Conservation (phyloP, 495 filamentous ascomycete genomes). For the Friedmanniomyces endolithicus region DNA sequence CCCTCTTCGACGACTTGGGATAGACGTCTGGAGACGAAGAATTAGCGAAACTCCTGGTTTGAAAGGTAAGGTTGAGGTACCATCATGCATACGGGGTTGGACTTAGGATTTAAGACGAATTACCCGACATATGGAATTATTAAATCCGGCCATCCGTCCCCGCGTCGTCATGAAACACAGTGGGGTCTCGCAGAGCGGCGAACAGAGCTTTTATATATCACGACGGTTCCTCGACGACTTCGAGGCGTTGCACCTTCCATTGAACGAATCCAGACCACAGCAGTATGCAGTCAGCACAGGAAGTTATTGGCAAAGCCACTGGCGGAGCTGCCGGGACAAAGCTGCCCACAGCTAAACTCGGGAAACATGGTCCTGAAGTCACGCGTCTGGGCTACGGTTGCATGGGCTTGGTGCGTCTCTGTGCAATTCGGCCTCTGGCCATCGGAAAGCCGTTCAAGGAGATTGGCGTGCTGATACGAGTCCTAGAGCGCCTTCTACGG, state of each 20-base stretch:
- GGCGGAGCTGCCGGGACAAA: neutral
- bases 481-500: slow-evolving; percentile 24
- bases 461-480: neutral
- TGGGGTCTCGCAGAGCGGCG: too few species aligned
- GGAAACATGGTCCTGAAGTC: slow-evolving; percentile 32
- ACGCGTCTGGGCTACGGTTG: slow-evolving; percentile 42
- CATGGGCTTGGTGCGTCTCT: slow-evolving; percentile 36
- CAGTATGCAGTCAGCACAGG: slow-evolving; percentile 12
- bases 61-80: too few species aligned
- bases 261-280: neutral
- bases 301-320: slow-evolving; percentile 8
- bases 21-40: too few species aligned
- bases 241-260: too few species aligned
- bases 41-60: too few species aligned
- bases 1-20: too few species aligned
- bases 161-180: too few species aligned
- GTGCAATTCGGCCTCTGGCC: neutral
- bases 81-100: neutral
- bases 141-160: too few species aligned
- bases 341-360: slow-evolving; percentile 6
- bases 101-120: too few species aligned
- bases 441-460: neutral
- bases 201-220: too few species aligned
- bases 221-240: too few species aligned
- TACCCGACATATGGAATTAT: too few species aligned